These are phyloP conservation scores for Lentinula aciculospora DNA, from an alignment of 768 basidiomycete genomes.

Conservation along the genomic window DNA sequence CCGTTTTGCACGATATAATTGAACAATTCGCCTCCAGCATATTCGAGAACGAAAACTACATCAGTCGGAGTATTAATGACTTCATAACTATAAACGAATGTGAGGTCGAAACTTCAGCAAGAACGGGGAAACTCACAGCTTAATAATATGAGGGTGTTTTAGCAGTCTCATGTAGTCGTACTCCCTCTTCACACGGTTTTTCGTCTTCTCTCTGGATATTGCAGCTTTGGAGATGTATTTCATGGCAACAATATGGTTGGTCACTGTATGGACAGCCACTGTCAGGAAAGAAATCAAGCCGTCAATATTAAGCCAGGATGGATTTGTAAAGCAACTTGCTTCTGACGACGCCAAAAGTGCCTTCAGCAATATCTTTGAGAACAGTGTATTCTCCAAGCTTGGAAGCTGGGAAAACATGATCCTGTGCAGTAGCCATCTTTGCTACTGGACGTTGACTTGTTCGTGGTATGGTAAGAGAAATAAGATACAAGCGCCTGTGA, in stretches of 20 bases:
- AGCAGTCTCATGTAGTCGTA: conserved; percentile 96
- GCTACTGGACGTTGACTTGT: background rate
- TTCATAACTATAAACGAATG: conserved; percentile 50
- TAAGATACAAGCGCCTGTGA: background rate
- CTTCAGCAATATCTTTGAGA: conserved; percentile 85
- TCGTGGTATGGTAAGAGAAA: background rate
- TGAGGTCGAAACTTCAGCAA: conserved; percentile 9
- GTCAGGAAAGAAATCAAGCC: background rate
- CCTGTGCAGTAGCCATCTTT: background rate
- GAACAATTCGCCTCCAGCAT: conserved; percentile 94
- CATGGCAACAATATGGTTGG: conserved; percentile 95
- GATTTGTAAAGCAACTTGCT: conserved; percentile 50
- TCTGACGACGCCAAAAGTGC: conserved; percentile 99
- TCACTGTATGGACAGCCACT: conserved; percentile 95
- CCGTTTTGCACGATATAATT: conserved; percentile 93
- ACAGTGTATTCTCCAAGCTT: conserved; percentile 92
- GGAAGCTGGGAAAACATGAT: conserved; percentile 43
- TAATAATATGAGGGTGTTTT: conserved; percentile 95
- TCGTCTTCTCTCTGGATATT: conserved; percentile 88
- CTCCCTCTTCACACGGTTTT: conserved; percentile 87
- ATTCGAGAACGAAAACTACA: conserved; percentile 98
- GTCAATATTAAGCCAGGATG: conserved; percentile 12
- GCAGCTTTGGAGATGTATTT: conserved; percentile 95
- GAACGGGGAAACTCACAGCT: conserved; percentile 57
- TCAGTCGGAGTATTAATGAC: conserved; percentile 91